Conservation (phyloP, 164 flowering plant genomes). For the Sedum album region DNA sequence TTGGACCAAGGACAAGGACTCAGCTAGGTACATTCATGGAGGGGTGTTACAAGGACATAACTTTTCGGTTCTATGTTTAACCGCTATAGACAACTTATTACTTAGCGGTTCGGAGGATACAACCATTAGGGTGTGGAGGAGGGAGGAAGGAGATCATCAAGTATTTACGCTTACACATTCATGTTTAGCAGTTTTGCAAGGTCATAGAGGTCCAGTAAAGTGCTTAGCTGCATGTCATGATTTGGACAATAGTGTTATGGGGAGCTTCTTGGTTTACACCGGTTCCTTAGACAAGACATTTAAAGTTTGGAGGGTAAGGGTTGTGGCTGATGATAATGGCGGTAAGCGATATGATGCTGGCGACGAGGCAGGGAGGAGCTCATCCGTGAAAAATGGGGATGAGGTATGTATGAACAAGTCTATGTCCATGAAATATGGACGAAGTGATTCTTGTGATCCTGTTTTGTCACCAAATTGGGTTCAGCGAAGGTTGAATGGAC, state of each 20-base stretch:
- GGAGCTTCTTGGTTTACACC: slow-evolving; percentile 25
- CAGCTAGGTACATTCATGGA: slow-evolving; percentile 24
- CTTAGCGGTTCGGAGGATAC: slow-evolving; percentile 38
- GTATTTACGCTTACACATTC: slow-evolving; percentile 12
- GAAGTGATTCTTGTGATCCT: neutral
- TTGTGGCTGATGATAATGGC: slow-evolving; percentile 9
- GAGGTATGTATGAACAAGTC: too few relatives aligned
- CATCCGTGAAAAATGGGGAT: neutral
- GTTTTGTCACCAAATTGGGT: neutral
- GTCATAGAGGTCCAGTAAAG: slow-evolving; percentile 33
- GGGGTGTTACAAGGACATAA: slow-evolving; percentile 31
- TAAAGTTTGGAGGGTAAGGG: slow-evolving; percentile 31
- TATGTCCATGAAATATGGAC: neutral
- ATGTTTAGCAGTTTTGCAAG: slow-evolving; percentile 27
- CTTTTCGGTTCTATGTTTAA: slow-evolving; percentile 25
- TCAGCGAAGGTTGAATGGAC: neutral
- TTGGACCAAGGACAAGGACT: slow-evolving; percentile 32
- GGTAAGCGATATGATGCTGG: neutral
- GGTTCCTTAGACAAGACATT: slow-evolving; percentile 27
- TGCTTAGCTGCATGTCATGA: slow-evolving; percentile 28
- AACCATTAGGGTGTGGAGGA: slow-evolving; percentile 35
- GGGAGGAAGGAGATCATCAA: slow-evolving; percentile 20
- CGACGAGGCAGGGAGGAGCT: neutral
- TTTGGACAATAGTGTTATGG: slow-evolving; percentile 14
- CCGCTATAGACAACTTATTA: slow-evolving; percentile 17